Evolutionary conservation across 2,329 filamentous ascomycete genomes (phyloP).

Genomic region (Aspergillus sp.): DNA sequence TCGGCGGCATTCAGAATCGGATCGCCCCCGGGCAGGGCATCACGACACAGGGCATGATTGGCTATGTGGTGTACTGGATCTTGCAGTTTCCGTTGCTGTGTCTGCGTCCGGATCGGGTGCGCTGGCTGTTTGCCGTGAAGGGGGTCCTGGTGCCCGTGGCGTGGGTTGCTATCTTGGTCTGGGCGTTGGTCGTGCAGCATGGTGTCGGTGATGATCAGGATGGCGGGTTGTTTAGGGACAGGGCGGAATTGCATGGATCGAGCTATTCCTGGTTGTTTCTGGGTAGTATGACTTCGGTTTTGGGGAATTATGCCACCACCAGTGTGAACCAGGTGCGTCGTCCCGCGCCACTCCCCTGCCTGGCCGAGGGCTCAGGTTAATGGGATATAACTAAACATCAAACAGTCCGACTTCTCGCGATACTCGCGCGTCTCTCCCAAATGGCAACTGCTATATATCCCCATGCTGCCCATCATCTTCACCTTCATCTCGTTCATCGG

Average conservation of each 20-base stretch:
- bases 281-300: constrained; percentile 42
- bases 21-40: constrained; percentile 38
- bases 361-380: too few species aligned
- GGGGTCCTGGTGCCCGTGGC: constrained; percentile 46
- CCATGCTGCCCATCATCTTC: constrained; percentile 45
- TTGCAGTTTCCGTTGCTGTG: constrained; percentile 40
- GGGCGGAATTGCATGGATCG: too few species aligned
- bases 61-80: constrained; percentile 38
- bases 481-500: constrained; percentile 47
- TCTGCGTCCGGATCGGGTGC: constrained; percentile 35
- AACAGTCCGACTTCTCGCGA: constrained; percentile 49
- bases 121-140: constrained; percentile 33
- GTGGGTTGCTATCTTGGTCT: constrained; percentile 55
- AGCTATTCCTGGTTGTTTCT: constrained; percentile 48
- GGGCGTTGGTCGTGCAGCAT: constrained; percentile 51
- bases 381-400: not conserved
- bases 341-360: too few species aligned
- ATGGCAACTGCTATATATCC: constrained; percentile 45
- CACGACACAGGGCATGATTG: constrained; percentile 39
- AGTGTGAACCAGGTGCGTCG: constrained; percentile 40
- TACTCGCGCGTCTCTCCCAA: constrained; percentile 42
- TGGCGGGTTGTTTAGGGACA: too few species aligned
- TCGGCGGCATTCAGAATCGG: constrained; percentile 26
- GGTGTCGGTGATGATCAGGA: constrained; percentile 26
- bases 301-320: constrained; percentile 46